Conservation (phyloP, 75 land plant genomes). For the Cupressus sempervirens region DNA sequence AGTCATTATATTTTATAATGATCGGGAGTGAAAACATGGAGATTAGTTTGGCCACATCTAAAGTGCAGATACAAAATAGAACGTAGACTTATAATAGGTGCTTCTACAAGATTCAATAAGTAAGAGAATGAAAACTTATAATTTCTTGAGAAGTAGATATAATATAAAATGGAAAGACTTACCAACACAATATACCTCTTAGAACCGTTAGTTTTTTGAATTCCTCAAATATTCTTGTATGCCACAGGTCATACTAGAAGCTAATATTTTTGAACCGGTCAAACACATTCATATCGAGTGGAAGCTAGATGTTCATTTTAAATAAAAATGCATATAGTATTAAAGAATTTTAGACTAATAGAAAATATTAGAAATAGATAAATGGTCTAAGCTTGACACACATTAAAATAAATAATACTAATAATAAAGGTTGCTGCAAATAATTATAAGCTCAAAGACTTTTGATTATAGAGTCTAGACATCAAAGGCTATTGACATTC, state of each 20-base stretch:
- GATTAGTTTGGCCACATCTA: neutral
- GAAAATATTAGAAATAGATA: too few relatives aligned
- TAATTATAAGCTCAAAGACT: neutral
- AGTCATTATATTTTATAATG: neutral
- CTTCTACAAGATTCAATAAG: neutral
- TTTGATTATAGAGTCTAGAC: neutral
- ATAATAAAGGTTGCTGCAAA: neutral
- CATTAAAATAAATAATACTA: too few relatives aligned
- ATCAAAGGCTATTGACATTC: neutral
- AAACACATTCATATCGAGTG: too few relatives aligned
- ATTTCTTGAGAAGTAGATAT: neutral
- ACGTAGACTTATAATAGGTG: neutral
- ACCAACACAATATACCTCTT: neutral
- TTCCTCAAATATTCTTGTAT: neutral
- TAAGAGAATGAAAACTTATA: neutral
- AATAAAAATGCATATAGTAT: too few relatives aligned
- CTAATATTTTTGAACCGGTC: neutral
- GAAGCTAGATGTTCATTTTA: neutral
- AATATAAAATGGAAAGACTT: neutral
- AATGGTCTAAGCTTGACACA: too few relatives aligned
- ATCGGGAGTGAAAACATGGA: neutral
- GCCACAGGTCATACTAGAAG: neutral
- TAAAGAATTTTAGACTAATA: too few relatives aligned
- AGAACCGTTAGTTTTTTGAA: neutral
- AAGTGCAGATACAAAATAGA: neutral